Conservation (phyloP, 2,329 filamentous ascomycete genomes). For the Penicillium digitatum region DNA sequence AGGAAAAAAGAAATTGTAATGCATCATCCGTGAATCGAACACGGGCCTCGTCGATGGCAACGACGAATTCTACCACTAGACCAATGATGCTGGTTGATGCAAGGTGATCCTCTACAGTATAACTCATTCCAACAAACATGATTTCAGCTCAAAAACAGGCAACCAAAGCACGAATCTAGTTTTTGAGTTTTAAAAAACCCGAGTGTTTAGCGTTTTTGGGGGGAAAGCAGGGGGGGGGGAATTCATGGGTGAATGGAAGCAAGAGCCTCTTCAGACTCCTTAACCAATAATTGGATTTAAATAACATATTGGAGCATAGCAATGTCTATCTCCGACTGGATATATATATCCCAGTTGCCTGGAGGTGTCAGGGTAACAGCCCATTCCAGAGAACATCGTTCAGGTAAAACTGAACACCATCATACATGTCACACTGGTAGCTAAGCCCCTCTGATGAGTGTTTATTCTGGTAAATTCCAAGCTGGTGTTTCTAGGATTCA, state of each 20-base stretch:
- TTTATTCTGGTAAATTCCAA: not conserved
- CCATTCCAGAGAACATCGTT: not conserved
- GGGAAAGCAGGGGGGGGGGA: too few species aligned
- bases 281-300: too few species aligned
- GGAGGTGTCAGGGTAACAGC: too few species aligned
- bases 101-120: accelerated
- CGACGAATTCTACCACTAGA: constrained; percentile 42
- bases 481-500: not conserved
- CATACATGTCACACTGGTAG: not conserved
- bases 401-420: not conserved
- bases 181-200: accelerated
- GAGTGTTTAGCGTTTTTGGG: not conserved
- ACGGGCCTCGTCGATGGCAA: constrained; percentile 45
- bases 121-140: not conserved
- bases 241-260: too few species aligned
- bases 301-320: not conserved
- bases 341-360: not conserved
- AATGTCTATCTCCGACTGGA: too few species aligned
- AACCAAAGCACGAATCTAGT: not conserved
- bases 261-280: not conserved
- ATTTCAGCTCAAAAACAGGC: too few species aligned
- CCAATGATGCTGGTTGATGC: constrained; percentile 36
- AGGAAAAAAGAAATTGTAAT: constrained; percentile 16
- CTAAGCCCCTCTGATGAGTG: too few species aligned
- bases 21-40: constrained; percentile 48